These are phyloP conservation scores for Silene latifolia DNA, from an alignment of 148 eudicot genomes.

Conservation along the genomic window DNA sequence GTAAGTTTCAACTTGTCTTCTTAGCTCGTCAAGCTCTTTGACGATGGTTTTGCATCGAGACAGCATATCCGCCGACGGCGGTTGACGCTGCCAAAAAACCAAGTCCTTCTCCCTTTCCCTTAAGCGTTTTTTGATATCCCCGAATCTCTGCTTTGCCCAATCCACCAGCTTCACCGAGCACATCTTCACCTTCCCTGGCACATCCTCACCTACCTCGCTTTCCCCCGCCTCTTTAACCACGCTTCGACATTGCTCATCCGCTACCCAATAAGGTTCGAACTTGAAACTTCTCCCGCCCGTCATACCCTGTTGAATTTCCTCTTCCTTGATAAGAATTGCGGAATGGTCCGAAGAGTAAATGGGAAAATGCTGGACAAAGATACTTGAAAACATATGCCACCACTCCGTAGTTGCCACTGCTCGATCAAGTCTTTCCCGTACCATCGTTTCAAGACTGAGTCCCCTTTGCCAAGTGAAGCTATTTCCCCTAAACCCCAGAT, in stretches of 20 bases:
- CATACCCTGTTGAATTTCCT: no score
- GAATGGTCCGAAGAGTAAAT: not conserved
- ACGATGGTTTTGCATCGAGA: not conserved
- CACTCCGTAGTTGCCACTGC: not conserved
- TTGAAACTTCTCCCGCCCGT: no score
- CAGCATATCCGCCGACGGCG: not conserved
- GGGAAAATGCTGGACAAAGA: not conserved
- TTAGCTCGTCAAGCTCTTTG: not conserved
- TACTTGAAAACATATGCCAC: rapidly evolving
- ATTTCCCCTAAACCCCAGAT: not conserved
- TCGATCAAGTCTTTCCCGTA: not conserved
- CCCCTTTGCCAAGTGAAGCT: not conserved
- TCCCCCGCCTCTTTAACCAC: not conserved
- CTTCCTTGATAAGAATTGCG: no score
- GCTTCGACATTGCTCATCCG: not conserved
- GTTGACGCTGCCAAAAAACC: not conserved
- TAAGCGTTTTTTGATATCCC: not conserved
- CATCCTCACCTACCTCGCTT: rapidly evolving
- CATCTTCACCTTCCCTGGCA: not conserved
- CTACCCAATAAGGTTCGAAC: no score
- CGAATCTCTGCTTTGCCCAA: not conserved
- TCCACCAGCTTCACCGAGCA: not conserved
- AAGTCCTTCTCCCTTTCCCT: not conserved
- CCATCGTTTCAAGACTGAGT: not conserved
- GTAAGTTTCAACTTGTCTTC: not conserved